A percentile compares a stretch with the other conserved stretches of the same genome.
Evolutionary conservation across 768 basidiomycete species (phyloP).

Genomic region (Mycena floridula): DNA sequence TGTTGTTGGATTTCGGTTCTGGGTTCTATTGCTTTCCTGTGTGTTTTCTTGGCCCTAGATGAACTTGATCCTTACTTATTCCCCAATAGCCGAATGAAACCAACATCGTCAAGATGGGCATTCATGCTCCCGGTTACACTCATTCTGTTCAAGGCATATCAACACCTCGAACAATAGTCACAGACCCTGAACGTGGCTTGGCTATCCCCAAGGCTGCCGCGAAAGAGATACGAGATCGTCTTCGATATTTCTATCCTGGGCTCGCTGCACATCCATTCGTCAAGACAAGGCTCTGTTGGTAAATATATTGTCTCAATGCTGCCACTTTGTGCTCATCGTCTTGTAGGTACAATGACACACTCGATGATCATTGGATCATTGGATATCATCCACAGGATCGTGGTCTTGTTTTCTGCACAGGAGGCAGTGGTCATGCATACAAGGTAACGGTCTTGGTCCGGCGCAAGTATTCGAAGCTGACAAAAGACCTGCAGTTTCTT

Average conservation of each 20-base stretch:
- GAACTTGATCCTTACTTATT: not conserved
- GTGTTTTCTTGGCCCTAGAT: constrained; percentile 14
- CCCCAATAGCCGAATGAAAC: constrained; percentile 66
- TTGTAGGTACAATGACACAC: constrained; percentile 82
- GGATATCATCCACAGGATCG: constrained; percentile 55
- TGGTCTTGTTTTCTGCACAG: constrained; percentile 75
- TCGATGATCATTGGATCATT: constrained; percentile 86
- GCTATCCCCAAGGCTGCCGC: constrained; percentile 60
- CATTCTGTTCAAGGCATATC: constrained; percentile 49
- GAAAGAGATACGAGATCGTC: constrained; percentile 39
- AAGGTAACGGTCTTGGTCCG: constrained; percentile 44
- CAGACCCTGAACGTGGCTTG: constrained; percentile 51
- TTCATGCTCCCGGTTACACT: constrained; percentile 72
- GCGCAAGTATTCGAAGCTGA: not conserved
- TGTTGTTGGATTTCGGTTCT: constrained; percentile 64
- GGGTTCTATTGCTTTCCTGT: constrained; percentile 87
- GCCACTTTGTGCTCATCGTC: not conserved
- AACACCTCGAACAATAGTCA: constrained; percentile 66
- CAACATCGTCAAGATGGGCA: constrained; percentile 70
- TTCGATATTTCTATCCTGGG: constrained; percentile 66
- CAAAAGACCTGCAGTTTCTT: constrained; percentile 63
- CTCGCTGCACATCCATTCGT: constrained; percentile 68
- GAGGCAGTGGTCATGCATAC: constrained; percentile 84
- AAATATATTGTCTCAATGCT: constrained; percentile 9
- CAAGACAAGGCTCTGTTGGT: constrained; percentile 87